Percentiles rank a stretch among this genome's conserved stretches.
Evolutionary conservation across 495 filamentous ascomycete genomes (phyloP).

Genomic region (Ramalina intermedia): DNA sequence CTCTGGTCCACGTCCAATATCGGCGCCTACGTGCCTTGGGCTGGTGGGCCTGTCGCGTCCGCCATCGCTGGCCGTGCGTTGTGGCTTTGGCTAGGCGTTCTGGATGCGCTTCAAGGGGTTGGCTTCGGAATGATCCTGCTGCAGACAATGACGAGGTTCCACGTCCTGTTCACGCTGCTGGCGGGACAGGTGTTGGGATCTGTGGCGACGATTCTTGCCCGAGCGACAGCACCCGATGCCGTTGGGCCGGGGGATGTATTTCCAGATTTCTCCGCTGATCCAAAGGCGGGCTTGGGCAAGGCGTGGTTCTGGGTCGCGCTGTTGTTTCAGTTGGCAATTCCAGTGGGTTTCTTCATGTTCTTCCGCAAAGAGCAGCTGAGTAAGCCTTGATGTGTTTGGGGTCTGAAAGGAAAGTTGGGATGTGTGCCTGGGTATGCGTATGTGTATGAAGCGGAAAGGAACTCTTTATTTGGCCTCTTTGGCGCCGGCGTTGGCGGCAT

Average conservation of each 20-base stretch:
- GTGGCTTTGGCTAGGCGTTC: constrained; percentile 52
- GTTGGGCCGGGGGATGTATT: constrained; percentile 45
- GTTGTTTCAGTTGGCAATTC: constrained; percentile 44
- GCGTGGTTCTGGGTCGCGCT: constrained; percentile 55
- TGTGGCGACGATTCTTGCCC: constrained; percentile 38
- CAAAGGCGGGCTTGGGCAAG: constrained; percentile 32
- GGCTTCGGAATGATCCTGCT: constrained; percentile 49
- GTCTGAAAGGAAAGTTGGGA: not conserved
- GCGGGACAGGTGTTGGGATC: constrained; percentile 40
- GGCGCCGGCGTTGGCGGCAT: too few species aligned
- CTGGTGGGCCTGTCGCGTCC: constrained; percentile 24
- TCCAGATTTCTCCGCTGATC: constrained; percentile 37
- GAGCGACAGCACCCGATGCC: constrained; percentile 42
- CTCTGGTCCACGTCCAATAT: constrained; percentile 43
- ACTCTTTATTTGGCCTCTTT: too few species aligned
- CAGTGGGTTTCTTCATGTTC: constrained; percentile 44
- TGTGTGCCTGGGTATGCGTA: too few species aligned
- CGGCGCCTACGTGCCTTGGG: constrained; percentile 46
- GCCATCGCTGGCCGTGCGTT: constrained; percentile 37
- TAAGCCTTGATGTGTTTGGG: constrained; percentile 31
- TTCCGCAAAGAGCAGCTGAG: constrained; percentile 48
- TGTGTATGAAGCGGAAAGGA: too few species aligned
- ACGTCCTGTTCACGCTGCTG: constrained; percentile 38
- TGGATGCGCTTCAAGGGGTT: constrained; percentile 45
- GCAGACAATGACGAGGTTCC: constrained; percentile 43